These are phyloP conservation scores for Myotisia sp. DNA, from an alignment of 2,329 filamentous ascomycete species.

Conservation along the genomic window DNA sequence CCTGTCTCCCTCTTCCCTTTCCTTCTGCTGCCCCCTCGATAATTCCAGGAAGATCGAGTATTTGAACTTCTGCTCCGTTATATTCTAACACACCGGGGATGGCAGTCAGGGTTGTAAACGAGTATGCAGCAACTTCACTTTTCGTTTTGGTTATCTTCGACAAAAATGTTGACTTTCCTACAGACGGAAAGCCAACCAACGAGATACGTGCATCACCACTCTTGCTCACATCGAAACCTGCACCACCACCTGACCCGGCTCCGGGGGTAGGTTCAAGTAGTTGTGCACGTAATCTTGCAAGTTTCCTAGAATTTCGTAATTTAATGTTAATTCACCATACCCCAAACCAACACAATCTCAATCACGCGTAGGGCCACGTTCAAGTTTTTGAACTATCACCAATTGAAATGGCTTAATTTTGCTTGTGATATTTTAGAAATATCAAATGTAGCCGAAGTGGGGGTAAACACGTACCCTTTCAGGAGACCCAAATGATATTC, in stretches of 20 bases:
- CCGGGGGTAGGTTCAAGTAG: constrained; percentile 79
- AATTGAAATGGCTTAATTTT: no score
- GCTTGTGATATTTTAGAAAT: no score
- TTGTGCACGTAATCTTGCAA: constrained; percentile 85
- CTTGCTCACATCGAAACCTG: constrained; percentile 85
- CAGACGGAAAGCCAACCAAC: constrained; percentile 94
- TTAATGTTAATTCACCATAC: background rate
- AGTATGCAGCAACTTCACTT: constrained; percentile 88
- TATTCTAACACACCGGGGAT: constrained; percentile 97
- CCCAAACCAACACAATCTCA: background rate
- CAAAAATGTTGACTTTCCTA: constrained; percentile 97
- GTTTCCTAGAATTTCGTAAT: constrained; percentile 50
- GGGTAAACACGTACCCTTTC: constrained; percentile 60
- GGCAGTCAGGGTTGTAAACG: constrained; percentile 93
- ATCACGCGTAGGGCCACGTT: background rate
- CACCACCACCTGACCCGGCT: constrained; percentile 59
- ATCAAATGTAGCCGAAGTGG: background rate
- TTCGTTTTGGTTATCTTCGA: constrained; percentile 98
- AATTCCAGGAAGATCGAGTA: constrained; percentile 93
- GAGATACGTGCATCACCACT: constrained; percentile 93
- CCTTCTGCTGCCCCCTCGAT: constrained; percentile 94
- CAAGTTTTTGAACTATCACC: background rate
- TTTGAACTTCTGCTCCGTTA: constrained; percentile 92
- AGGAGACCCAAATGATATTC: constrained; percentile 96
- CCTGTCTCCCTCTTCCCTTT: constrained; percentile 87